Base-by-base conservation (phyloP, 2,329 filamentous ascomycete species). In the Epichloe hybrida region DNA sequence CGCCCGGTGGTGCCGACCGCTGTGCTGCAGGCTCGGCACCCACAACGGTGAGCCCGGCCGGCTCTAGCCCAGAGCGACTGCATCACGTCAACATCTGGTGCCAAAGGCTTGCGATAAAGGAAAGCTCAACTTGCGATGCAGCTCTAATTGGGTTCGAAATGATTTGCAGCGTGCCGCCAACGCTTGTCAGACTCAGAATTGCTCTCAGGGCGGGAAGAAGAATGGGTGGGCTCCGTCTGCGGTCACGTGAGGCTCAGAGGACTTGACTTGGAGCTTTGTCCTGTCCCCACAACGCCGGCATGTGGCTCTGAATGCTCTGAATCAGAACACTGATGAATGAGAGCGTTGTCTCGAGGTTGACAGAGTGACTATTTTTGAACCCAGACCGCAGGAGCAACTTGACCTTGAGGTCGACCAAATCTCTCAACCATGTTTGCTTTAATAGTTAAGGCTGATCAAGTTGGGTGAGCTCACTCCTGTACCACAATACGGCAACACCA, bases 31-130 rank as follows among this genome's bases (percentile, higher is more conserved):
- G 77, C 71, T 57, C 76, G 72, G 69, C 81, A 86, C 66, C 74
- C 75, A 69, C 80, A 84, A 59, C 76, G 73, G 66, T 76, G 77
- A 68, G 74, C 74, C 73, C 77, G 77, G 60, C 76, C 73, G 69
- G 79, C 77, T 69, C 81, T 77, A 66, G 79, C 81, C 81, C 82
- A 84, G 58, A 87, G 64, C 56, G 75, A 73, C 67, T 79, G 79
- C 85, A 88, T 89, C 61, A 63, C 69, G 61, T n/a, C 54, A 52
- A 8, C 40, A 43, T 37, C 17, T 27, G 39, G 17, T 8, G 12
- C 11, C 11, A 9, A 8, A n/a, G 5, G 2, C 11, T 5, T 47
- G 8, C 12, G 35, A 36, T 21, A 5, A 13, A n/a, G n/a, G 17
- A 12, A n/a, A 42, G 34, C 3, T 27, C 23, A 20, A 36, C 38